Base-by-base conservation (phyloP, 129 eudicot species). In the Daucus carota region DNA sequence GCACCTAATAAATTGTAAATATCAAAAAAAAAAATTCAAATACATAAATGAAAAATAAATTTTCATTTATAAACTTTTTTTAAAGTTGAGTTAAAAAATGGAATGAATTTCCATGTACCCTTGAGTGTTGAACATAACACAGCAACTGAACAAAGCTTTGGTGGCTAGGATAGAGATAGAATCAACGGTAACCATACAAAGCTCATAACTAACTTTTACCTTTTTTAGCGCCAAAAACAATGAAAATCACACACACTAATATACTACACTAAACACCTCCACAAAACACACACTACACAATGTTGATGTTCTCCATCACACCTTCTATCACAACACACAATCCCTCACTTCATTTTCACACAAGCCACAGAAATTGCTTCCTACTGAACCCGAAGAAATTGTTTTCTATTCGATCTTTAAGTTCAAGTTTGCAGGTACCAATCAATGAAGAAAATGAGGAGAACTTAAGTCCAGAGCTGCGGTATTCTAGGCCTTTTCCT, bases 161-260 rank as follows among this genome's bases (percentile, higher is more conserved):
- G 59, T 20, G 59, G 20, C 2, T 1, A 50, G 62, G 32, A 70
- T 31, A 69, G 31, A 17, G 32, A 73, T 63, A 80, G 72, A 72
- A 76, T 60, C 78, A 83, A 83, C 87, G 84, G 87, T 76, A 52
- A 73, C 84, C 87, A 83, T 80, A 80, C 79, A 73, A 41, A 77
- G 29, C 80, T 68, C 4, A 59, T 57, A 57, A 54, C 63, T 54
- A 54, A 54, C 31, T 54, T 75, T 79, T 68, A 75, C 42, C 60
- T 10, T 52, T n/a, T 69, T 75, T 46, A 69, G 67, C 84, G 84
- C 84, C 50, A 54, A 81, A 81, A 52, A 22, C 65, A 57, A 57
- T 9, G 1, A 57, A 57, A 57, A 0, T 18, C 65, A 22, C 29
- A 17, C 31, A 47, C 24, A 34, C 73, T 20, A 69, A 34, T 3